phyloP scores from a whole-genome alignment of 140 eudicot species.

The Erigeron philadelphicus region DNA sequence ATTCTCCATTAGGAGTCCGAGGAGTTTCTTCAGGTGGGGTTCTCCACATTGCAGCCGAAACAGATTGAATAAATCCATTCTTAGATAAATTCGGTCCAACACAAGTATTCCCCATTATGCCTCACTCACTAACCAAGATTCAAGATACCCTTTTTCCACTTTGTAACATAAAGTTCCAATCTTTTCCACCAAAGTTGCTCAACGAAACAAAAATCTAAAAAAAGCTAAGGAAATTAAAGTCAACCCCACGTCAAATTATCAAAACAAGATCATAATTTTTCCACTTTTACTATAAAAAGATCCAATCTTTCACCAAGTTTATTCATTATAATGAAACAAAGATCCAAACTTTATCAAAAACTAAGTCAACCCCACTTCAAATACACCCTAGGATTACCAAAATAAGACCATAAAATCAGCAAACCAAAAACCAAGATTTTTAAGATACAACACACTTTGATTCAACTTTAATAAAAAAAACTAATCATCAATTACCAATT shows the following conservation, averaged over 20 bases:
- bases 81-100: slow-evolving; percentile 79
- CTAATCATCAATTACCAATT: neutral
- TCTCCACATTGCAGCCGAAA: slow-evolving; percentile 93
- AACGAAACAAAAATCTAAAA: slow-evolving; percentile 11
- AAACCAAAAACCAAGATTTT: slow-evolving; percentile 16
- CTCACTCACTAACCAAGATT: slow-evolving; percentile 20
- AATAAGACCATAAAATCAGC: slow-evolving; percentile 20
- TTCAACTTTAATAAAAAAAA: neutral
- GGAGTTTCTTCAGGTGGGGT: slow-evolving; percentile 42
- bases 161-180: slow-evolving; percentile 33
- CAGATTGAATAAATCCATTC: slow-evolving; percentile 70
- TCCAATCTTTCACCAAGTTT: neutral
- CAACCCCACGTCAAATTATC: slow-evolving; percentile 3
- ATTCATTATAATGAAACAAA: slow-evolving; percentile 22
- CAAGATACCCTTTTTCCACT: slow-evolving; percentile 17
- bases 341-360: slow-evolving; percentile 40
- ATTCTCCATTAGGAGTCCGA: slow-evolving; percentile 47
- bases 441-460: neutral
- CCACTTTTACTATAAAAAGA: neutral
- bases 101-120: slow-evolving; percentile 82
- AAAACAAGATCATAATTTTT: neutral
- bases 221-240: neutral
- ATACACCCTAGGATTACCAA: slow-evolving; percentile 22
- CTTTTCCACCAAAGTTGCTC: neutral
- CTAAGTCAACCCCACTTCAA: slow-evolving; percentile 33